Base-by-base conservation (phyloP, 495 filamentous ascomycete genomes). In the Penicillium malachiteum region DNA sequence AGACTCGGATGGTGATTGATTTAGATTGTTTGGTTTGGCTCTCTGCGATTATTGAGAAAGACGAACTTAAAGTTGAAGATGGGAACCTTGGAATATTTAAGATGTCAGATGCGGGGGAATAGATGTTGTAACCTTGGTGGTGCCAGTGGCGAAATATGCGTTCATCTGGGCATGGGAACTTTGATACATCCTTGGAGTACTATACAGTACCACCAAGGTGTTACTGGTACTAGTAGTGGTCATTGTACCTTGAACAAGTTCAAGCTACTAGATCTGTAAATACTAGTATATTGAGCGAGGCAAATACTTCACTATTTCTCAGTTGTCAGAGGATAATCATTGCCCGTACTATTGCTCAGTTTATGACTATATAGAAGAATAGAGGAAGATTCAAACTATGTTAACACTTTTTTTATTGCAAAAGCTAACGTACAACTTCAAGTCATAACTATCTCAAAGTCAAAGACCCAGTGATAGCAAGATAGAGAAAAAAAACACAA, bases 391-490 rank as follows among this genome's bases (percentile, higher is more conserved):
- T 46, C 53, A 54, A 21, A 53, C n/a, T n/a, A n/a, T 40, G 57
- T 38, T 49, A 48, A 26, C 21, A 26, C 21, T 52, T 51, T 53
- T 60, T 30, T 46, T 58, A 47, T 51, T 44, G 13, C 21, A 51
- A 16, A 17, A 51, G 54, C 51, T 63, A 66, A 48, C 59, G 38
- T 63, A 66, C 56, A 66, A 26, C 21, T 26, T 4, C 21, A 26
- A 47, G 52, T 66, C 63, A 56, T 66, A 48, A 66, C 54, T 4
- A 43, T 43, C 10, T 8, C 18, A 21, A 40, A 21, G 32, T 11
- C 13, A 44, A 48, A 39, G 37, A 21, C 53, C 11, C 17, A 26
- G 12, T 1, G 21, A 4, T 26, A 37, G 33, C 34, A 37, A 49
- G 30, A 39, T 41, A 18, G 26, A 44, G 13, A 48, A 41, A 40